Percentiles rank a stretch among this genome's conserved stretches.
Conservation (phyloP, 2,329 filamentous ascomycete species). For the Alternaria brassicicola region DNA sequence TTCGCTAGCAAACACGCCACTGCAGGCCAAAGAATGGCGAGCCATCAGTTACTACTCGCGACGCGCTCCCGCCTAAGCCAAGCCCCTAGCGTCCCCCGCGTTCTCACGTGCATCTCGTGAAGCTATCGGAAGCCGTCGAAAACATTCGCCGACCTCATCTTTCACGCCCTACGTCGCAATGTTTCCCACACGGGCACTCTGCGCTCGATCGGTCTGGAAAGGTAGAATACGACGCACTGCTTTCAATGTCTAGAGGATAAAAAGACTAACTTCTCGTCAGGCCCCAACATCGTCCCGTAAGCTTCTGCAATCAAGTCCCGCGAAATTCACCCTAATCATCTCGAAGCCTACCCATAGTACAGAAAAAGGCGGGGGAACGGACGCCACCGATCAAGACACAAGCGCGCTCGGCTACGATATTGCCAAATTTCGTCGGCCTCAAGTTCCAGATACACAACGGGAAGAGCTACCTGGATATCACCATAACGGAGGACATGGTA, state of each 20-base stretch:
- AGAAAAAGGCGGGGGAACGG: constrained; percentile 65
- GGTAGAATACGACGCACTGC: constrained; percentile 59
- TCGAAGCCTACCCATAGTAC: constrained; percentile 66
- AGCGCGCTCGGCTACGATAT: constrained; percentile 84
- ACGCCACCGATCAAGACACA: constrained; percentile 80
- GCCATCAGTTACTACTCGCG: constrained; percentile 19
- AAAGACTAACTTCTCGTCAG: constrained; percentile 48
- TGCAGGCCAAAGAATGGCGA: not conserved
- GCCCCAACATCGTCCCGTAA: constrained; percentile 74
- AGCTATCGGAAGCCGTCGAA: constrained; percentile 22
- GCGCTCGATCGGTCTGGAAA: constrained; percentile 85
- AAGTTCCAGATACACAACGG: constrained; percentile 92
- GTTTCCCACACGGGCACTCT: constrained; percentile 68
- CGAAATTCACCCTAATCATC: constrained; percentile 31
- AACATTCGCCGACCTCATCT: constrained; percentile 37
- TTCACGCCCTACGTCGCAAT: constrained; percentile 55
- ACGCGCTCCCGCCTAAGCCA: constrained; percentile 42
- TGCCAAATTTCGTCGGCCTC: constrained; percentile 89
- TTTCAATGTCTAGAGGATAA: constrained; percentile 59
- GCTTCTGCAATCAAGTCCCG: constrained; percentile 35
- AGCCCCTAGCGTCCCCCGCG: constrained; percentile 30
- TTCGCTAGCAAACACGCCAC: not conserved
- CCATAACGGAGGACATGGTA: constrained; percentile 94
- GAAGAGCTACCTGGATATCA: constrained; percentile 81
- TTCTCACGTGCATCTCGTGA: constrained; percentile 34